These are phyloP conservation scores for Monascus purpureus DNA, from an alignment of 495 filamentous ascomycete genomes.

Conservation along the genomic window DNA sequence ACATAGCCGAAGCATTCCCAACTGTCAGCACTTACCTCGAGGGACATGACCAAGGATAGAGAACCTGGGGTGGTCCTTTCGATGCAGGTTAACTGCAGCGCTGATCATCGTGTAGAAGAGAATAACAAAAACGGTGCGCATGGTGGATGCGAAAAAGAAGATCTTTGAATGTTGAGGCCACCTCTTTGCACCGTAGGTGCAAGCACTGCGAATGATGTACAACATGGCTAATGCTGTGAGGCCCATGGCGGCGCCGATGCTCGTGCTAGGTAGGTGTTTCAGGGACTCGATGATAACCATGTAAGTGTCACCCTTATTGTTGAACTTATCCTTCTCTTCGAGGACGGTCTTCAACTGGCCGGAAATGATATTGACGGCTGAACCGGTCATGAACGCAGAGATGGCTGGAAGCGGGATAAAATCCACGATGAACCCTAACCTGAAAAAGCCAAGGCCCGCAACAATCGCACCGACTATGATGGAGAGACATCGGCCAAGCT, in stretches of 20 bases:
- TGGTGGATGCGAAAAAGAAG: constrained; percentile 79
- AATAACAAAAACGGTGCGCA: constrained; percentile 86
- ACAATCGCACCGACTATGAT: constrained; percentile 77
- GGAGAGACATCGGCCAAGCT: constrained; percentile 67
- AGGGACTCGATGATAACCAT: constrained; percentile 76
- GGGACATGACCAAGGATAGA: constrained; percentile 65
- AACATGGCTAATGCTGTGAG: constrained; percentile 70
- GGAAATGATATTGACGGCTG: constrained; percentile 76
- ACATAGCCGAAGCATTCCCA: too few species aligned
- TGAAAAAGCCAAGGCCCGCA: constrained; percentile 60
- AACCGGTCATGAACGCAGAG: constrained; percentile 96
- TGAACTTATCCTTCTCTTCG: constrained; percentile 60
- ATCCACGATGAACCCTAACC: constrained; percentile 87
- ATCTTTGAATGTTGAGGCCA: constrained; percentile 55
- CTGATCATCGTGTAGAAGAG: constrained; percentile 88
- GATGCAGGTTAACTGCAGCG: constrained; percentile 60
- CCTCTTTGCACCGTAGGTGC: constrained; percentile 52
- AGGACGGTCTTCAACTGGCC: constrained; percentile 83
- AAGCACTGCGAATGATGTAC: constrained; percentile 63
- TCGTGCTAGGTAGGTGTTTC: constrained; percentile 53
- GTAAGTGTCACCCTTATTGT: constrained; percentile 68
- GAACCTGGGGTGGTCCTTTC: constrained; percentile 37
- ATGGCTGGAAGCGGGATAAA: constrained; percentile 88
- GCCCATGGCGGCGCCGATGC: constrained; percentile 78
- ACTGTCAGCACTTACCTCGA: constrained; percentile 39